phyloP scores from a whole-genome alignment of 129 eudicot genomes.

The Smallanthus sonchifolius region DNA sequence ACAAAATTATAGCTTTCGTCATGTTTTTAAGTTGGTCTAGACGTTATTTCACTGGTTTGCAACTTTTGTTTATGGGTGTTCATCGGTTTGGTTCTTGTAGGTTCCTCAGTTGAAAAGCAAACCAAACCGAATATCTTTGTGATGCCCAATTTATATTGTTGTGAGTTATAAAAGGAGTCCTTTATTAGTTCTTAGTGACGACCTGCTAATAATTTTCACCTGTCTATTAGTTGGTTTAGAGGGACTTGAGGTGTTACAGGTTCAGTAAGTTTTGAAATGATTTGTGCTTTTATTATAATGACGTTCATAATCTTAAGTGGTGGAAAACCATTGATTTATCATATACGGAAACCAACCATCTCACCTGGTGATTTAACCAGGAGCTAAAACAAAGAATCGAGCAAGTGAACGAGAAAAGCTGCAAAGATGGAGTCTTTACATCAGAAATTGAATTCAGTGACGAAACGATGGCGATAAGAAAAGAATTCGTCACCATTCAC shows the following conservation, averaged over 20 bases:
- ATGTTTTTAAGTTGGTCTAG: neutral
- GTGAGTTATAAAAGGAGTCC: too few relatives aligned
- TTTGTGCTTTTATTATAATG: neutral
- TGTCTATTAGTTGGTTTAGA: neutral
- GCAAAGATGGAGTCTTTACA: slow-evolving; percentile 47
- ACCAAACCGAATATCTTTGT: neutral
- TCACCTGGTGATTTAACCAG: slow-evolving; percentile 29
- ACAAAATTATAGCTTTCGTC: neutral
- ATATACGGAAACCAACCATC: neutral
- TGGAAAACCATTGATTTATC: neutral
- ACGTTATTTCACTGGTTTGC: neutral
- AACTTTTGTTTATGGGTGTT: neutral
- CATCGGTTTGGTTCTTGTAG: neutral
- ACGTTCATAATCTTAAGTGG: neutral
- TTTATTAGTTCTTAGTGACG: neutral
- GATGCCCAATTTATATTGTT: neutral
- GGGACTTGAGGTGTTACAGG: neutral
- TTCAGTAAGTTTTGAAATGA: neutral
- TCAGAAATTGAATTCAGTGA: slow-evolving; percentile 58
- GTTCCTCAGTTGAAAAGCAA: neutral
- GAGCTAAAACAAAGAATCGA: slow-evolving; percentile 71
- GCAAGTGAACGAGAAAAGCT: slow-evolving; percentile 45
- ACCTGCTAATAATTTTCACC: neutral
- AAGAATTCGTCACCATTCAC: slow-evolving; percentile 70
- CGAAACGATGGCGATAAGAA: slow-evolving; percentile 67